phyloP scores from a whole-genome alignment of 106 monocot species.

The Dioscorea alata region DNA sequence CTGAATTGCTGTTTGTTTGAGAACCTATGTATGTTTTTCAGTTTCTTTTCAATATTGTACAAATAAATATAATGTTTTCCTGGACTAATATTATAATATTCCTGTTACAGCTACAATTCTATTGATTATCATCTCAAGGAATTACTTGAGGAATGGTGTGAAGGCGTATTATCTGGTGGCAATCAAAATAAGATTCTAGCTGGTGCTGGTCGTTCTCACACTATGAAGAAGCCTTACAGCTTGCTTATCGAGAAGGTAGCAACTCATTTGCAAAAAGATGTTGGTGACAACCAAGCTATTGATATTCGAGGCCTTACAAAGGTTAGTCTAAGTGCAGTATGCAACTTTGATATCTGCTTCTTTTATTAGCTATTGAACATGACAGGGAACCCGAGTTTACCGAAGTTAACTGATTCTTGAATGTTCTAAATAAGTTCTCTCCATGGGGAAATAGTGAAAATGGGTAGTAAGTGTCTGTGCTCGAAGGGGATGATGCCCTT shows the following conservation, averaged over 20 bases:
- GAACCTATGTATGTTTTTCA: no score
- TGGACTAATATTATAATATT: neutral
- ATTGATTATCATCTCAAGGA: slow-evolving; percentile 84
- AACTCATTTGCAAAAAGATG: slow-evolving; percentile 56
- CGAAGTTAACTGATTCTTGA: no score
- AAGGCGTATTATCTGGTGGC: slow-evolving; percentile 50
- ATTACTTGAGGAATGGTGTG: slow-evolving; percentile 88
- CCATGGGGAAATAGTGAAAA: no score
- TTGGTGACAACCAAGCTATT: slow-evolving; percentile 39
- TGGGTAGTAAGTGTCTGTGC: no score
- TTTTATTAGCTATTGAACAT: no score
- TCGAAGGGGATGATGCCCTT: no score
- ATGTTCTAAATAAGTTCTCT: no score
- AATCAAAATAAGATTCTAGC: slow-evolving; percentile 9
- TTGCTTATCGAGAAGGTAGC: slow-evolving; percentile 77
- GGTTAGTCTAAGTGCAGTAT: slow-evolving; percentile 16
- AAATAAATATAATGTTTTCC: neutral
- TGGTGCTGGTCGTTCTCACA: slow-evolving; percentile 3
- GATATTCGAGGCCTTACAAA: slow-evolving; percentile 79
- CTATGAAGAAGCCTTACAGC: slow-evolving; percentile 17
- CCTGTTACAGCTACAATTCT: slow-evolving; percentile 48
- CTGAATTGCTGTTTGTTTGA: no score
- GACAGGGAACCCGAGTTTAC: no score
- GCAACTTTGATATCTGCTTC: no score
- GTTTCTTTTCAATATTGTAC: no score